Conservation (phyloP, 1,139 yeast genomes). For the Chernovozyma sophiae-reginae region DNA sequence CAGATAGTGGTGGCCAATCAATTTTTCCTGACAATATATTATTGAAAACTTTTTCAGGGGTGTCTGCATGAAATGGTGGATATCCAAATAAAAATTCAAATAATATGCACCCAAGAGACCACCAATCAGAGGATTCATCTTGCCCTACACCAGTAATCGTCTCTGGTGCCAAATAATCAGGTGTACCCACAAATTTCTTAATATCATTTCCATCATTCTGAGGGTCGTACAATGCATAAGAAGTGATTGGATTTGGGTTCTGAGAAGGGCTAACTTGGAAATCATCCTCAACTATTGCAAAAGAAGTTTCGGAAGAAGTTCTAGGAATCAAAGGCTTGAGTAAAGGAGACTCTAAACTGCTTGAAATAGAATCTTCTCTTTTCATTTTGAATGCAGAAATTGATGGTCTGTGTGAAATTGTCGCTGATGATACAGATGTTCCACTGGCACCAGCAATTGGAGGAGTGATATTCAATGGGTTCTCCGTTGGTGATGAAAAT, state of each 20-base stretch:
- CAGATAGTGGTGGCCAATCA: constrained; percentile 74
- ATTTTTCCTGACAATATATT: constrained; percentile 71
- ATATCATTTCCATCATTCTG: constrained; percentile 38
- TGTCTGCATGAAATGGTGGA: constrained; percentile 88
- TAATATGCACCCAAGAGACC: constrained; percentile 95
- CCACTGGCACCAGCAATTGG: background rate
- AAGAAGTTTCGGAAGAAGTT: constrained; percentile 53
- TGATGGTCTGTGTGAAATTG: constrained; percentile 8
- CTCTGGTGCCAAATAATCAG: constrained; percentile 97
- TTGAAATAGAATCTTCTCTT: constrained; percentile 24
- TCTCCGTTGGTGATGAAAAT: constrained; percentile 1
- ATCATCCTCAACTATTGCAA: constrained; percentile 51
- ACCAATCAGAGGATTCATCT: constrained; percentile 92
- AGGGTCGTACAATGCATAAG: constrained; percentile 71
- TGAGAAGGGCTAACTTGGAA: constrained; percentile 26
- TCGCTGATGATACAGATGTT: constrained; percentile 7
- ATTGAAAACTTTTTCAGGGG: constrained; percentile 78
- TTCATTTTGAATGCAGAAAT: constrained; percentile 5
- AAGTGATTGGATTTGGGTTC: constrained; percentile 23
- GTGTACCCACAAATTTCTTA: constrained; percentile 85
- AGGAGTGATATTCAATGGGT: constrained; percentile 1
- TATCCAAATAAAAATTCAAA: constrained; percentile 90
- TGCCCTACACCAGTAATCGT: constrained; percentile 85
- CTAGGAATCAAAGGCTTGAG: constrained; percentile 45
- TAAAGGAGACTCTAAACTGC: constrained; percentile 45